phyloP scores from a whole-genome alignment of 495 filamentous ascomycete genomes.

The Pseudomonodictys pantanalensis region DNA sequence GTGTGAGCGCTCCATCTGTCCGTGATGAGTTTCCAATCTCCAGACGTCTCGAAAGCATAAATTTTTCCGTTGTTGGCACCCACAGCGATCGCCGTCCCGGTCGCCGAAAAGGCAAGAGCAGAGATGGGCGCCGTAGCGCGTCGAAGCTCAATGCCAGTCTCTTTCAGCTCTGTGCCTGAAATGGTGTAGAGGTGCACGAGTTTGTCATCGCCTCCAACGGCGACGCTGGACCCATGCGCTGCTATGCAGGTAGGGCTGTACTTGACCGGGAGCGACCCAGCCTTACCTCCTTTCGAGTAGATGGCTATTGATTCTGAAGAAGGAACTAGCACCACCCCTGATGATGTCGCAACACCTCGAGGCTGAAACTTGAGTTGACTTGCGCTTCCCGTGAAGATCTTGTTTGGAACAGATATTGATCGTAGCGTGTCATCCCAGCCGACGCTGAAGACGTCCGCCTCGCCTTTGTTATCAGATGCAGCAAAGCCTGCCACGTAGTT shows the following conservation, averaged over 20 bases:
- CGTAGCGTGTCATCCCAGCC: slow-evolving; percentile 95
- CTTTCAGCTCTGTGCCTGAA: slow-evolving; percentile 47
- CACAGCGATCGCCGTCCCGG: slow-evolving; percentile 69
- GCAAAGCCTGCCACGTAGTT: slow-evolving; percentile 80
- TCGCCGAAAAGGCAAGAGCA: slow-evolving; percentile 72
- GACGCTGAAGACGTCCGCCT: slow-evolving; percentile 70
- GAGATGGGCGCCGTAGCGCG: slow-evolving; percentile 58
- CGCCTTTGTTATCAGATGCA: slow-evolving; percentile 42
- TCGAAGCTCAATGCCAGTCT: slow-evolving; percentile 47
- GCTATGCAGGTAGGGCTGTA: slow-evolving; percentile 69
- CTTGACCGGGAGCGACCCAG: slow-evolving; percentile 19
- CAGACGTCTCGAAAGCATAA: slow-evolving; percentile 54
- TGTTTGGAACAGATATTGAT: slow-evolving; percentile 61
- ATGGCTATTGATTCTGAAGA: slow-evolving; percentile 62
- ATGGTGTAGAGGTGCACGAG: slow-evolving; percentile 68
- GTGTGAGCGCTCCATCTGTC: slow-evolving; percentile 92
- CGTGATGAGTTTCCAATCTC: slow-evolving; percentile 57
- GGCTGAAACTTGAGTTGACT: slow-evolving; percentile 60
- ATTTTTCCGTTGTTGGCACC: slow-evolving; percentile 87
- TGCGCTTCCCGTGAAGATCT: slow-evolving; percentile 56
- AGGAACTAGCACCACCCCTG: slow-evolving; percentile 59
- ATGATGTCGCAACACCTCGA: slow-evolving; percentile 52
- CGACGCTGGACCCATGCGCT: slow-evolving; percentile 62
- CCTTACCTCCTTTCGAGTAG: slow-evolving; percentile 53
- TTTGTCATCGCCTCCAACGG: slow-evolving; percentile 71